A percentile compares a stretch with the other conserved stretches of the same genome.
Conservation (phyloP, 176 grass and related monocot species). For the Triticum urartu region DNA sequence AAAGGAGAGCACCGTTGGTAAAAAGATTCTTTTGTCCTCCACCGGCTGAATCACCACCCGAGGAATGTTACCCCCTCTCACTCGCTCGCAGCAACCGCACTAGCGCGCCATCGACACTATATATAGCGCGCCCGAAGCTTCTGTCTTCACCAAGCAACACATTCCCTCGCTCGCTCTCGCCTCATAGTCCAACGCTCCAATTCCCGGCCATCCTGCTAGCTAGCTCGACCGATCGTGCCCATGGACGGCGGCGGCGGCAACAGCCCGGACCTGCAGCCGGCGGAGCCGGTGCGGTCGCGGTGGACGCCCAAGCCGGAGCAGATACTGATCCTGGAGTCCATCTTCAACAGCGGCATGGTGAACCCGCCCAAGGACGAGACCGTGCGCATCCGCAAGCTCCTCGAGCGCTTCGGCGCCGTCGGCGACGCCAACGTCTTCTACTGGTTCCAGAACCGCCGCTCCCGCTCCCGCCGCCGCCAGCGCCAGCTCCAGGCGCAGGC, state of each 20-base stretch:
- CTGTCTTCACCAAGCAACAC: background rate
- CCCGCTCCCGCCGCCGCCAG: conserved; percentile 80
- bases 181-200: background rate
- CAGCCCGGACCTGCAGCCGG: conserved; percentile 35
- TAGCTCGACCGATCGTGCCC: background rate
- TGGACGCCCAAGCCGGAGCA: conserved; percentile 98
- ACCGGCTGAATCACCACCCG: background rate
- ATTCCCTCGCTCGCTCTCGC: background rate
- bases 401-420: conserved; percentile 89
- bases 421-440: conserved; percentile 97
- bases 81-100: background rate
- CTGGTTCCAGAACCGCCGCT: conserved; percentile 97
- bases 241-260: conserved; percentile 29
- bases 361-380: conserved; percentile 97
- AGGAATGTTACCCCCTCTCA: background rate
- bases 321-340: conserved; percentile 93
- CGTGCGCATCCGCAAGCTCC: conserved; percentile 84
- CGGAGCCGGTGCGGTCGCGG: conserved; percentile 69
- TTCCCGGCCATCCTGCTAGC: background rate
- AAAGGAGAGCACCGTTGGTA: background rate
- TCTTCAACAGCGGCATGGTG: conserved; percentile 98
- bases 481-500: conserved; percentile 73
- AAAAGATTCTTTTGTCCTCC: background rate
- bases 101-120: conserved; percentile 24
- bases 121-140: background rate